Percentiles rank a stretch among this genome's conserved stretches.
Conservation (phyloP, 495 filamentous ascomycete genomes). For the Aspergillus taichungensis region DNA sequence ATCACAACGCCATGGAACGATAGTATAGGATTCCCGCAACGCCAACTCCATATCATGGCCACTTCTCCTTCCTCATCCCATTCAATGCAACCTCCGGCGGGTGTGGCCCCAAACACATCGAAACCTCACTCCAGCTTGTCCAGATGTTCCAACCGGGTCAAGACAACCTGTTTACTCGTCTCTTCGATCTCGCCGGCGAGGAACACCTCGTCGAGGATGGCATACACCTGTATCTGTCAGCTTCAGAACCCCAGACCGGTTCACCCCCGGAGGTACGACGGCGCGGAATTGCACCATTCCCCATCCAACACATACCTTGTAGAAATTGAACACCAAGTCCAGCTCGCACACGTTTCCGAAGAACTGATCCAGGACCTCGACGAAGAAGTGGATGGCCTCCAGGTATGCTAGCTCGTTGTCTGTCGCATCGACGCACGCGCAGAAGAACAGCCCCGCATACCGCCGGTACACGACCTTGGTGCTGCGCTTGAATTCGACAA, state of each 20-base stretch:
- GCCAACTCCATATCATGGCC: slow-evolving; percentile 14
- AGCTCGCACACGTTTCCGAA: slow-evolving; percentile 99
- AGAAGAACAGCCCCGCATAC: slow-evolving; percentile 97
- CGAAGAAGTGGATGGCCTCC: slow-evolving; percentile 98
- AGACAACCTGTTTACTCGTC: slow-evolving; percentile 94
- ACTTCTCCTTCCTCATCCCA: neutral
- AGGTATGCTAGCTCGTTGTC: slow-evolving; percentile 97
- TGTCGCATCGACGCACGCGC: slow-evolving; percentile 96
- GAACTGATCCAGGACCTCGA: slow-evolving; percentile 95
- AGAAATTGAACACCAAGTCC: slow-evolving; percentile 98
- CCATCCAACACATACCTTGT: slow-evolving; percentile 50
- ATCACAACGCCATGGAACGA: neutral
- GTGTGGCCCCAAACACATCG: neutral
- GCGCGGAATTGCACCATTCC: neutral
- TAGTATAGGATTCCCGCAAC: slow-evolving; percentile 1
- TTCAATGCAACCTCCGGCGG: neutral
- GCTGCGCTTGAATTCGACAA: slow-evolving; percentile 78
- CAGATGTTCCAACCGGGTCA: slow-evolving; percentile 88
- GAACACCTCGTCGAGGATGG: slow-evolving; percentile 95
- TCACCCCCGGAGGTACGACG: neutral
- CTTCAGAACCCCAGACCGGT: neutral
- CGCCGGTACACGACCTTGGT: slow-evolving; percentile 93
- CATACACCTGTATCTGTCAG: slow-evolving; percentile 65
- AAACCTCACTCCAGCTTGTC: slow-evolving; percentile 78
- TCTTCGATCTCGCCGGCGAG: slow-evolving; percentile 97